phyloP scores from a whole-genome alignment of 495 filamentous ascomycete species.

The Pseudomonodictys pantanalensis region DNA sequence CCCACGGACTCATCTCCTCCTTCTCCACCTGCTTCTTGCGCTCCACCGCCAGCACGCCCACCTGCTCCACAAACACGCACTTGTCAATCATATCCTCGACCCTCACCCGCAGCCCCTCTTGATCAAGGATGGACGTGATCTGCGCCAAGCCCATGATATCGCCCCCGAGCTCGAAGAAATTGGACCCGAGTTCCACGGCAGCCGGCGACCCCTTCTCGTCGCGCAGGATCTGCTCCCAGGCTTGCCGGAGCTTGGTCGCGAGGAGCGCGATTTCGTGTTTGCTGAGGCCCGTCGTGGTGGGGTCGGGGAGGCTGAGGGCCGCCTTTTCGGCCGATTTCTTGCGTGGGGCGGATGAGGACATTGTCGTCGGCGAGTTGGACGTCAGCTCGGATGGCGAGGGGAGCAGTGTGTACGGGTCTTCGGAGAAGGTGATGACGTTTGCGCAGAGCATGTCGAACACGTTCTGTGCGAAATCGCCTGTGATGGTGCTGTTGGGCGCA shows the following conservation, averaged over 20 bases:
- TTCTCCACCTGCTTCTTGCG: slow-evolving; percentile 19
- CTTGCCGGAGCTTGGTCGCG: slow-evolving; percentile 48
- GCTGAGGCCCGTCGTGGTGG: slow-evolving; percentile 36
- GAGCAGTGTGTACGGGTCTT: slow-evolving; percentile 46
- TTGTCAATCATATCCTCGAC: slow-evolving; percentile 53
- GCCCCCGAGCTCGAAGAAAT: slow-evolving; percentile 55
- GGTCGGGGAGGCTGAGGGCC: not conserved
- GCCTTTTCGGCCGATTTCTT: slow-evolving; percentile 20
- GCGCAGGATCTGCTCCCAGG: slow-evolving; percentile 53
- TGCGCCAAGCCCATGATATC: slow-evolving; percentile 54
- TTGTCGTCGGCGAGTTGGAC: slow-evolving; percentile 40
- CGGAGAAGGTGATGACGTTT: slow-evolving; percentile 46
- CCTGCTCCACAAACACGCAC: slow-evolving; percentile 51
- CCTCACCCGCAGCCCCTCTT: slow-evolving; percentile 50
- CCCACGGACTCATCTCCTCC: slow-evolving; percentile 24
- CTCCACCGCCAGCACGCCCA: slow-evolving; percentile 43
- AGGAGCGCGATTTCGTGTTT: slow-evolving; percentile 50
- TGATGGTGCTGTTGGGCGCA: slow-evolving; percentile 47
- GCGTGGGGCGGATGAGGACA: slow-evolving; percentile 30
- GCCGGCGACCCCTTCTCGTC: slow-evolving; percentile 29
- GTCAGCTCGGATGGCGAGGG: slow-evolving; percentile 42
- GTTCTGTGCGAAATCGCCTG: slow-evolving; percentile 43
- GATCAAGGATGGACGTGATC: slow-evolving; percentile 48
- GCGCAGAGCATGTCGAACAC: slow-evolving; percentile 53
- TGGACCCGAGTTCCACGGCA: slow-evolving; percentile 47